Percentiles rank a stretch among this genome's conserved stretches.
These are phyloP conservation scores for Ambrosiella cleistominuta DNA, from an alignment of 2,329 filamentous ascomycete genomes.

Conservation along the genomic window DNA sequence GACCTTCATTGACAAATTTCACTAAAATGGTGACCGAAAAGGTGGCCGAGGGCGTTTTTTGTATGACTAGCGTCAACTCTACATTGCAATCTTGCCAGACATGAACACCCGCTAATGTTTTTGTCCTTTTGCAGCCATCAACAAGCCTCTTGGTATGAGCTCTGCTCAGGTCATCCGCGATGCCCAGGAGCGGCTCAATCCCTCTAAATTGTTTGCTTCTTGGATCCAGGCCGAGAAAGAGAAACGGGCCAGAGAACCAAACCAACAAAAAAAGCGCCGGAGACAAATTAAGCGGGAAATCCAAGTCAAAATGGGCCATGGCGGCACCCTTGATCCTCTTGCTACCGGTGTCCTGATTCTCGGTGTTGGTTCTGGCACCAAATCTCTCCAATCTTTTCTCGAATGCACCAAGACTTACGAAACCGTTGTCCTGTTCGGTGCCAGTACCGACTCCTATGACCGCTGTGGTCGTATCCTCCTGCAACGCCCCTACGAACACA, in stretches of 20 bases:
- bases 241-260: conserved; percentile 37
- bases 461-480: conserved; percentile 66
- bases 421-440: conserved; percentile 73
- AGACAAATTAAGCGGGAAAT: conserved; percentile 38
- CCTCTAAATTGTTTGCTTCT: conserved; percentile 61
- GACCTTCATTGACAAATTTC: conserved; percentile 13
- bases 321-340: conserved; percentile 84
- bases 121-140: conserved; percentile 46
- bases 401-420: conserved; percentile 89
- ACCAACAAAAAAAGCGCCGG: conserved; percentile 42
- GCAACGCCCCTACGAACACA: conserved; percentile 56
- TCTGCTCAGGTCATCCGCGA: conserved; percentile 85
- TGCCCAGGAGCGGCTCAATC: conserved; percentile 68
- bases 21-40: conserved; percentile 36
- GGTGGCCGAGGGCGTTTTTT: conserved; percentile 40
- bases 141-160: conserved; percentile 75
- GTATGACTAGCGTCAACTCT: conserved; percentile 23
- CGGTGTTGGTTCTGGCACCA: conserved; percentile 76
- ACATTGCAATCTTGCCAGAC: background rate
- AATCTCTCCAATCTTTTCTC: conserved; percentile 60
- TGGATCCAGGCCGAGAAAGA: conserved; percentile 49
- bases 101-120: conserved; percentile 1
- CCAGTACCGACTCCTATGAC: conserved; percentile 86
- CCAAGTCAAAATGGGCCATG: conserved; percentile 87
- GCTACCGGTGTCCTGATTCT: conserved; percentile 85